These are phyloP conservation scores for Tulasnella sp. DNA, from an alignment of 768 basidiomycete species.

Conservation along the genomic window DNA sequence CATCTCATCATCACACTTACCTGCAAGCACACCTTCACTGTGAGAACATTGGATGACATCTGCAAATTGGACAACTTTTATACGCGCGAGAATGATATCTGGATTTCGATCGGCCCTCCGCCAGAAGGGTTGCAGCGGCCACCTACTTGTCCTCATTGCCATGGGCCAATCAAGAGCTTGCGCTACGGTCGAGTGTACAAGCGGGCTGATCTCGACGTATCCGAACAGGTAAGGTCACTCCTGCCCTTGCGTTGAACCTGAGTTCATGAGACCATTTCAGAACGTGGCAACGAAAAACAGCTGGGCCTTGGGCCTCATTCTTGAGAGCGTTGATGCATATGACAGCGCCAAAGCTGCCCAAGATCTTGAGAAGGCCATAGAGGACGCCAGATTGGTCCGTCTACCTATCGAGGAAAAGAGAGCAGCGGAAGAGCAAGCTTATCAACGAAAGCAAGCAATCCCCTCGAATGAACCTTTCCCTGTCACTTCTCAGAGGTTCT, in stretches of 20 bases:
- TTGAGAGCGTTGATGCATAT: neutral
- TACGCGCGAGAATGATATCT: conserved; percentile 46
- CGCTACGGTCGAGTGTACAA: conserved; percentile 68
- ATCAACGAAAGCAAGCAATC: neutral
- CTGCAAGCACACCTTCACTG: conserved; percentile 69
- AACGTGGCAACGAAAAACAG: conserved; percentile 63
- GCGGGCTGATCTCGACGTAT: conserved; percentile 63
- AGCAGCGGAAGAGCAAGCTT: neutral
- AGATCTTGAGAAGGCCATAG: neutral
- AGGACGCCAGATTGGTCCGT: neutral
- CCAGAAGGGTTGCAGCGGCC: conserved; percentile 47
- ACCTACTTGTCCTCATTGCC: conserved; percentile 67
- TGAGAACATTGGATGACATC: conserved; percentile 69
- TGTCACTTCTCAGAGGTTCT: neutral
- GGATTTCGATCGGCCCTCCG: conserved; percentile 52
- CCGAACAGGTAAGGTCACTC: conserved; percentile 49
- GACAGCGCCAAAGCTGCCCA: neutral
- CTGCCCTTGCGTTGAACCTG: neutral
- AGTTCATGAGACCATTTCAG: conserved; percentile 33
- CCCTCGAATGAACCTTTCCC: neutral
- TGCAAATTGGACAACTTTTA: conserved; percentile 60
- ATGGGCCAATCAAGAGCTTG: conserved; percentile 57
- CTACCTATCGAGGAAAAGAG: neutral
- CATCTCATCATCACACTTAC: conserved; percentile 62
- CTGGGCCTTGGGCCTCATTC: conserved; percentile 25